Conservation (phyloP, 169 alveolate genomes). For the Eimeria acervulina region DNA sequence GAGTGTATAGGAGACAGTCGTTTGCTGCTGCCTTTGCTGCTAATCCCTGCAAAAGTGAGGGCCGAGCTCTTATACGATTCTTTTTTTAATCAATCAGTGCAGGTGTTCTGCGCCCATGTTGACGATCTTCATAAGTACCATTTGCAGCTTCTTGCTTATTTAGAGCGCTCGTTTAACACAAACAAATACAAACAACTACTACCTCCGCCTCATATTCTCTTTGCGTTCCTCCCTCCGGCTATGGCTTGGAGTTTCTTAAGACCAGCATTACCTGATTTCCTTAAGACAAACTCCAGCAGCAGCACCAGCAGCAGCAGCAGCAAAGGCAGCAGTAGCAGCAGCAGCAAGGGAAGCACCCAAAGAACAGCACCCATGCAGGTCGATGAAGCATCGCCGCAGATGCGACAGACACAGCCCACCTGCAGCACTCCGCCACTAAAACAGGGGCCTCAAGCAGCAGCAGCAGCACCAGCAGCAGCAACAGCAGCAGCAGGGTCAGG, state of each 20-base stretch:
- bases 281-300: background rate
- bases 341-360: background rate
- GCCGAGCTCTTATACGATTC: constrained; percentile 33
- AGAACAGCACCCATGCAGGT: background rate
- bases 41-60: constrained; percentile 20
- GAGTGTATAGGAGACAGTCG: background rate
- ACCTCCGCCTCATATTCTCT: constrained; percentile 20
- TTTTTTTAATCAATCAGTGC: background rate
- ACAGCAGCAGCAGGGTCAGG: too few species aligned
- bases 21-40: constrained; percentile 45
- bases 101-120: background rate
- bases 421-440: background rate
- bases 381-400: background rate
- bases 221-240: constrained; percentile 55
- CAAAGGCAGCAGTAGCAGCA: background rate
- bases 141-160: constrained; percentile 46
- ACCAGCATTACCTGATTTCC: constrained; percentile 63
- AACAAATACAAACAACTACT: background rate
- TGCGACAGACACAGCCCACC: background rate
- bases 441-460: background rate
- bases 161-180: background rate
- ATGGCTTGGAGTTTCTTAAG: constrained; percentile 64
- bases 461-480: too few species aligned
- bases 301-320: constrained; percentile 41
- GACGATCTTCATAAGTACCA: constrained; percentile 69